Evolutionary conservation across 2,329 filamentous ascomycete species (phyloP).

Genomic region (Cladosporium oxysporum): DNA sequence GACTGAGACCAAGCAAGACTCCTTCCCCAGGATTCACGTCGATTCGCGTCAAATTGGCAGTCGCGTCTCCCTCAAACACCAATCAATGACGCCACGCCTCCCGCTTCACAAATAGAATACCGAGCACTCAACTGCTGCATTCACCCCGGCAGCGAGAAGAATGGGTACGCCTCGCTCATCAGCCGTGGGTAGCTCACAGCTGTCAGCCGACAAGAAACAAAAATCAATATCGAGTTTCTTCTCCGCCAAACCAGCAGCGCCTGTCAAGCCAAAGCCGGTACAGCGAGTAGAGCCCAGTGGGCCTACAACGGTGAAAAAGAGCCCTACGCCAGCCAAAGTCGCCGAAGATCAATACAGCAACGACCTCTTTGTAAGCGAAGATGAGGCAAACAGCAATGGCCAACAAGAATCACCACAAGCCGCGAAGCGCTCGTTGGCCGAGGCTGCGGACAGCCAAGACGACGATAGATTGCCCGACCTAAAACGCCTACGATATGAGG

Average conservation of each 20-base stretch:
- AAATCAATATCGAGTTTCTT: constrained; percentile 67
- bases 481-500: constrained; percentile 24
- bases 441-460: constrained; percentile 14
- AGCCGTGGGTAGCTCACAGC: constrained; percentile 2
- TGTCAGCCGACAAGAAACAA: constrained; percentile 64
- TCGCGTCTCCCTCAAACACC: not conserved
- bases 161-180: constrained; percentile 13
- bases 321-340: constrained; percentile 2
- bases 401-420: constrained; percentile 28
- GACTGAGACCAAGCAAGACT: no score
- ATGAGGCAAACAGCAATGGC: constrained; percentile 44
- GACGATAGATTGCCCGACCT: constrained; percentile 26
- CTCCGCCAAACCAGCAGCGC: constrained; percentile 33
- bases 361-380: constrained; percentile 35
- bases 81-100: constrained; percentile 1
- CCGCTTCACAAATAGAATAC: not conserved
- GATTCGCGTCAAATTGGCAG: not conserved
- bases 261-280: constrained; percentile 28
- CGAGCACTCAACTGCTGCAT: not conserved
- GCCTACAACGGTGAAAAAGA: not conserved
- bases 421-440: constrained; percentile 8
- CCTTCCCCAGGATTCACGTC: not conserved
- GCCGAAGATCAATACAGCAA: constrained; percentile 25
- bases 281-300: constrained; percentile 16
- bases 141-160: not conserved